A percentile compares a stretch with the other conserved stretches of the same genome.
phyloP scores from a whole-genome alignment of 257 asterid genomes.

The Salvia hispanica region DNA sequence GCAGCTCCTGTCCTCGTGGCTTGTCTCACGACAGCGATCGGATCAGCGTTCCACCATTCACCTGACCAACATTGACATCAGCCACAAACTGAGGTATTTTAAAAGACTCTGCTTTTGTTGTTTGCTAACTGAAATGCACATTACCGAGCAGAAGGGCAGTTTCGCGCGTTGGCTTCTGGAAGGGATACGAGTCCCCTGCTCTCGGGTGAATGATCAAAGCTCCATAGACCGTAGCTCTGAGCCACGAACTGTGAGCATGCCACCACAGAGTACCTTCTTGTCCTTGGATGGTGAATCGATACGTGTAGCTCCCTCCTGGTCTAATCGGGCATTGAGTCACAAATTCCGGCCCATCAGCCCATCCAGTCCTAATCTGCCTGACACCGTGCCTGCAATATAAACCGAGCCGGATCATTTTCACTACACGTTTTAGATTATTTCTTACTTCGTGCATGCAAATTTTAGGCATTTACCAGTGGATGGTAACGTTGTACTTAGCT shows the following conservation, averaged over 20 bases:
- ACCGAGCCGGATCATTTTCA: not conserved
- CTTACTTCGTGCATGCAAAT: too few relatives aligned
- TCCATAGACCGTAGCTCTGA: constrained; percentile 89
- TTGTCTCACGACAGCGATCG: constrained; percentile 70
- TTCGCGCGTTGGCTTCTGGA: constrained; percentile 75
- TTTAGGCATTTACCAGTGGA: constrained; percentile 64
- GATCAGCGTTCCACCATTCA: constrained; percentile 92
- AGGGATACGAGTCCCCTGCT: constrained; percentile 69
- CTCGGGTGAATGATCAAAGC: constrained; percentile 68
- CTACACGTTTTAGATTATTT: too few relatives aligned
- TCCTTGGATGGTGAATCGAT: constrained; percentile 77
- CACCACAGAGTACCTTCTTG: constrained; percentile 96
- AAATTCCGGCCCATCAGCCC: constrained; percentile 95
- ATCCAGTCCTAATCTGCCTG: constrained; percentile 75
- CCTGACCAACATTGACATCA: constrained; percentile 46
- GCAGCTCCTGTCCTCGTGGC: constrained; percentile 77
- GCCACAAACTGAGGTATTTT: not conserved
- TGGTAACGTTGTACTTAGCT: constrained; percentile 78
- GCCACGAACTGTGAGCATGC: constrained; percentile 99
- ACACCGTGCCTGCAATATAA: constrained; percentile 68
- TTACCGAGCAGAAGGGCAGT: constrained; percentile 70
- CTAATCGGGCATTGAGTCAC: constrained; percentile 91
- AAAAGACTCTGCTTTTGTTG: too few relatives aligned
- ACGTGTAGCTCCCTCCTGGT: constrained; percentile 85
- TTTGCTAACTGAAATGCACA: too few relatives aligned